These are phyloP conservation scores for Penicillium pulvis DNA, from an alignment of 495 filamentous ascomycete genomes.

Conservation along the genomic window DNA sequence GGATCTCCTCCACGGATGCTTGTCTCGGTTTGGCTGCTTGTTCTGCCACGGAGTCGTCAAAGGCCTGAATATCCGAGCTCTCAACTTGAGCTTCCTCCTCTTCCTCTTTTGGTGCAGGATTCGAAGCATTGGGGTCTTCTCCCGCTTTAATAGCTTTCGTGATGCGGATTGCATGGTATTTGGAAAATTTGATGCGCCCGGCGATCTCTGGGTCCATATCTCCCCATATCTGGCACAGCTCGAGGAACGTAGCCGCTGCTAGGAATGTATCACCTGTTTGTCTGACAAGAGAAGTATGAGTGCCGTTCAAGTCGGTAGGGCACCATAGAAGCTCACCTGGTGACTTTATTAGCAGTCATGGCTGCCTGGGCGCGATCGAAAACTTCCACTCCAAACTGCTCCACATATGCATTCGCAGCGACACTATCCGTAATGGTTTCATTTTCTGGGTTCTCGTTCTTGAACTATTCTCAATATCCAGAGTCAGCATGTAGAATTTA, in stretches of 20 bases:
- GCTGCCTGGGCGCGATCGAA: conserved; percentile 81
- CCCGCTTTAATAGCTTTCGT: conserved; percentile 87
- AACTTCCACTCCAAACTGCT: conserved; percentile 88
- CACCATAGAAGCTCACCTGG: conserved; percentile 58
- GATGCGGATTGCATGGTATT: conserved; percentile 93
- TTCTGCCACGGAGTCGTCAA: conserved; percentile 40
- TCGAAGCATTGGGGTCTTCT: conserved; percentile 88
- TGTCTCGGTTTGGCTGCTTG: conserved; percentile 48
- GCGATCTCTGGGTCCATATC: conserved; percentile 71
- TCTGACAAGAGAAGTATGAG: conserved; percentile 42
- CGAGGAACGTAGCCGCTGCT: conserved; percentile 88
- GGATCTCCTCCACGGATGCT: conserved; percentile 58
- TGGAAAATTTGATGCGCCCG: conserved; percentile 91
- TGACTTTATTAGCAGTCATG: conserved; percentile 80
- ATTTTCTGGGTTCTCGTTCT: conserved; percentile 60
- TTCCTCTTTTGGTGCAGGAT: conserved; percentile 62
- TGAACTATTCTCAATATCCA: conserved; percentile 54
- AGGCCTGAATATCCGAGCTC: conserved; percentile 51
- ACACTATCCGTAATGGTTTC: conserved; percentile 81
- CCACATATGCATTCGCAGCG: conserved; percentile 86
- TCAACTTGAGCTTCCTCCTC: conserved; percentile 28
- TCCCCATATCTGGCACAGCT: conserved; percentile 83
- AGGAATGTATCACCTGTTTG: conserved; percentile 93
- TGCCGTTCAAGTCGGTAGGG: conserved; percentile 3
- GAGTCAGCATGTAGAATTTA: conserved; percentile 12